phyloP scores from a whole-genome alignment of 2,329 filamentous ascomycete species.

The Fusarium sp. region DNA sequence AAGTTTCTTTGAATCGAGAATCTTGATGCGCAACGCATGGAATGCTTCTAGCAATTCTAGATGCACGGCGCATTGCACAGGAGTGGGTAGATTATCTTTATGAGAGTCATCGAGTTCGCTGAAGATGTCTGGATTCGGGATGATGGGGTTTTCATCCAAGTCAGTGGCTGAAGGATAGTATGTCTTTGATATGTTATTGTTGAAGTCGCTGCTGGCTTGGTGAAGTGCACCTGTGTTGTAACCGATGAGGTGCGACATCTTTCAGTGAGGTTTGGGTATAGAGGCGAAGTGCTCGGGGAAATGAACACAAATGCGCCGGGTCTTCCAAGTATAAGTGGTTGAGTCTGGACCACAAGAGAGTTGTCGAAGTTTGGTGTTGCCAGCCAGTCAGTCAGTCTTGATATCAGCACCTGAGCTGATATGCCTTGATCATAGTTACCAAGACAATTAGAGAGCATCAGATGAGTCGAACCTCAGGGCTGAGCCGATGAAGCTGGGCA shows the following conservation, averaged over 20 bases:
- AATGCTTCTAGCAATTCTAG: constrained; percentile 67
- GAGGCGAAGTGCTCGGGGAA: not conserved
- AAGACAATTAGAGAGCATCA: not conserved
- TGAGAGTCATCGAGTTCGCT: not conserved
- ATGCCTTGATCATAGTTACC: not conserved
- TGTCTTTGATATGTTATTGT: not conserved
- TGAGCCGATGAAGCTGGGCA: not conserved
- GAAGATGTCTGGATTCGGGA: constrained; percentile 23
- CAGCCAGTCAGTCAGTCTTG: not conserved
- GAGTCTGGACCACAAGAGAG: not conserved
- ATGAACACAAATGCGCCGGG: too few relatives aligned
- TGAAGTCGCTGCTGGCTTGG: not conserved
- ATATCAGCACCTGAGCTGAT: not conserved
- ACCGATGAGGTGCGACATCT: constrained; percentile 29
- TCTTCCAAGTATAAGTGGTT: not conserved
- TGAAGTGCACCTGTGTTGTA: constrained; percentile 20
- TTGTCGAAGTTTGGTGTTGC: not conserved
- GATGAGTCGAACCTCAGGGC: constrained; percentile 1
- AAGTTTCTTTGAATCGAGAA: constrained; percentile 22
- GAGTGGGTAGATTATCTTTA: constrained; percentile 14
- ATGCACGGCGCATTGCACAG: constrained; percentile 59
- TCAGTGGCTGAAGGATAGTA: constrained; percentile 5
- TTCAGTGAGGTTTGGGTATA: not conserved
- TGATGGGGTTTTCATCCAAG: constrained; percentile 18
- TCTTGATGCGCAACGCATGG: constrained; percentile 54